Evolutionary conservation across 2,329 filamentous ascomycete species (phyloP).

Genomic region (Claviceps africana): DNA sequence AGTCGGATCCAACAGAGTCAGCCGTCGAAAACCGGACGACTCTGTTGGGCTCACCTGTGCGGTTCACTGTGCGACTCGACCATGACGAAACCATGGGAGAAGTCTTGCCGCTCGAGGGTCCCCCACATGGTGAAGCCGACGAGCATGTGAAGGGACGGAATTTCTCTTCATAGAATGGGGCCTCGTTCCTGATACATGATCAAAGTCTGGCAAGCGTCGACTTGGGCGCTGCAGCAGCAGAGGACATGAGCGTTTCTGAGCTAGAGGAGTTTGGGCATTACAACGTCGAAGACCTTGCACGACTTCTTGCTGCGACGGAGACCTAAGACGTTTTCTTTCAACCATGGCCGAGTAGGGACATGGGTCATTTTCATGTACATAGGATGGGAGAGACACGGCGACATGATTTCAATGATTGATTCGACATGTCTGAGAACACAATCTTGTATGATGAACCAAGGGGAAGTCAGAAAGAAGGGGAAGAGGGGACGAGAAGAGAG

Average conservation of each 20-base stretch:
- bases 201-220: slow-evolving; percentile 8
- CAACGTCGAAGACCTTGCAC: slow-evolving; percentile 15
- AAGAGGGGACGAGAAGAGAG: neutral
- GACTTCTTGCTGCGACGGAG: slow-evolving; percentile 11
- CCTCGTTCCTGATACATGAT: neutral
- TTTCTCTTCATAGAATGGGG: slow-evolving; percentile 5
- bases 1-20: slow-evolving; percentile 11
- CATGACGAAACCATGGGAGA: slow-evolving; percentile 5
- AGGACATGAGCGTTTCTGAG: slow-evolving; percentile 8
- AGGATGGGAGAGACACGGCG: neutral
- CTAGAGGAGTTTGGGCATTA: slow-evolving; percentile 17
- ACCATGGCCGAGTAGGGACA: neutral
- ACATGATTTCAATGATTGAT: neutral
- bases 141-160: neutral
- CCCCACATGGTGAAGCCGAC: neutral
- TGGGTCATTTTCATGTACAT: slow-evolving; percentile 1
- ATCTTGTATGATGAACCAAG: slow-evolving; percentile 1
- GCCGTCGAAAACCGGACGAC: slow-evolving; percentile 7
- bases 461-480: neutral
- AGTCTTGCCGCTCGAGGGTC: neutral
- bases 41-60: slow-evolving; percentile 4
- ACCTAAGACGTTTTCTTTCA: slow-evolving; percentile 5
- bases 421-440: slow-evolving; percentile 1
- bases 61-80: slow-evolving; percentile 3
- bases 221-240: neutral